Evolutionary conservation across 1,284 basidiomycete species (phyloP), one percentile per base, ranked within the genome.

Genomic region (Cutaneotrichosporon curvatum): DNA sequence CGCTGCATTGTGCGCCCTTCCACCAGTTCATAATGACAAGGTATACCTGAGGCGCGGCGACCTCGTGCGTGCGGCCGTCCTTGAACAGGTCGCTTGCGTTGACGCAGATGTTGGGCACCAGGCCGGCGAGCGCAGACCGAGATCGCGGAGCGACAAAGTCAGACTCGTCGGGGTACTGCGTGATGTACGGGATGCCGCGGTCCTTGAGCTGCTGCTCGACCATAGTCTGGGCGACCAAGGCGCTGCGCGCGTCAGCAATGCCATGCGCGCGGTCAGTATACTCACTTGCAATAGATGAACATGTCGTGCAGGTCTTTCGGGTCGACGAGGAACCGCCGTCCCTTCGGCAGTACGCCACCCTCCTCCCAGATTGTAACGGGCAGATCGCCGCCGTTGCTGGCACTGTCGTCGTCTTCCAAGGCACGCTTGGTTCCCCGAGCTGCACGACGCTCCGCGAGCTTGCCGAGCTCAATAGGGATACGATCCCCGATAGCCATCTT

Each of bases 11-110:
- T 51, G 81, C 78, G 37, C 82, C 81, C 23, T 83, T 83, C 87
- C 89, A 91, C 89, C 90, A 94, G 57, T 89, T 83, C 21, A 87
- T 76, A 4, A 90, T 83, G 51, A 87, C 83, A 43, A 95, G 81
- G 36, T 83, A 83, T 43, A 94, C 87, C 63, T 89, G 90, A 6
- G 85, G 83, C 81, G 88, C 86, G 7, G 87, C 87, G 4, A 87
- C 86, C 61, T 88, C 85, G n/a, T 82, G 83, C 2, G 86, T 84
- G 3, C 83, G 82, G 1, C 84, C 84, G 12, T 83, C 84, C 0
- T 83, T 82, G 22, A 91, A 75, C 39, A 94, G 82, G 54, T 88
- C 81, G 18, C 79, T 75, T 0, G 88, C 84, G 55, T 85, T 80
- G 21, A 94, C 85, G 53, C 84, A 87, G 5, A 94, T 75, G 4